Evolutionary conservation across 352 stramenopile genomes (phyloP), one percentile per base, ranked within the genome.

Genomic region (Phytophthora lateralis): DNA sequence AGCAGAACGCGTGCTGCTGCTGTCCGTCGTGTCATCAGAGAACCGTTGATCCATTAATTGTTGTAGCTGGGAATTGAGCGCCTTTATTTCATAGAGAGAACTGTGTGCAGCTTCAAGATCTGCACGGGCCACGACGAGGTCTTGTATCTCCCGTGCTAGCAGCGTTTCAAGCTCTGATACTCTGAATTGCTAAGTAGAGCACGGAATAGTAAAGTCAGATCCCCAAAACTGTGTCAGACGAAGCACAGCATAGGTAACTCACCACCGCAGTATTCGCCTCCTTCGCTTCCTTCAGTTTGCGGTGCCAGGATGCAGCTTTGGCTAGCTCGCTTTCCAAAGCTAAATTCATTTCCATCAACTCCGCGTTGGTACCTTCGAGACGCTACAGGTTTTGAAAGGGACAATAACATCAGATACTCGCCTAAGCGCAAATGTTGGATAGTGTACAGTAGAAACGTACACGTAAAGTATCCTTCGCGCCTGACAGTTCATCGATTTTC

Each of bases 281-380:
- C 51, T 94, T 94, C 0, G 81, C 78, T 15, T 94, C 75, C 11
- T 77, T 60, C 3, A 94, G 71, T 27, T 90, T 91, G 15, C 82
- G 71, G 43, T 92, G 78, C 10, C 89, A 71, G 4, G 63, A 59
- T 9, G 66, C 45, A n/a, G 69, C 35, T 66, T 87, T 90, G 17
- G 58, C 47, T 2, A 87, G 17, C 4, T 88, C 62, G 20, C 55
- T 72, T 49, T 91, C 83, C 20, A 91, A 57, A 0, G n/a, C 55
- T n/a, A 91, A 30, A 3, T 78, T 82, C 34, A 75, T 88, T 26
- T 83, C 67, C 5, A 81, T 53, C 3, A 94, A 59, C 35, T 89
- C 76, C 3, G 59, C 44, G 26, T 91, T 89, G 26, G 71, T 71
- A n/a, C 66, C 69, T 71, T 92, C 81, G 6, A 80, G 55, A 24